Evolutionary conservation across 2,329 filamentous ascomycete genomes (phyloP).

Genomic region (Harringtonia aguacate): DNA sequence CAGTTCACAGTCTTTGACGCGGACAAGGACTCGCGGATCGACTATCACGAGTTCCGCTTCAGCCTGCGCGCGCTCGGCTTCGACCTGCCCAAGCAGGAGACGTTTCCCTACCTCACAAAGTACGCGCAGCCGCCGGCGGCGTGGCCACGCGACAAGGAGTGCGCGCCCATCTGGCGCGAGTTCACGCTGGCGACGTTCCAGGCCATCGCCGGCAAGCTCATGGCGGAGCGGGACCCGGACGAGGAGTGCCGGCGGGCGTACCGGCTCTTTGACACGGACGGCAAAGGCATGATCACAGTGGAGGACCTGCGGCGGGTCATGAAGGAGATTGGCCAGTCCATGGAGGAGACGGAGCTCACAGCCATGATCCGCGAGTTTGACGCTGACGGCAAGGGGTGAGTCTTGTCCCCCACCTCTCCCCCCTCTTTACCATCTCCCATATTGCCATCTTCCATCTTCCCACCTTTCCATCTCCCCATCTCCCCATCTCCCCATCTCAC

Average conservation of each 20-base stretch:
- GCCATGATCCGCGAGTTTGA: slow-evolving; percentile 99
- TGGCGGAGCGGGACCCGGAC: slow-evolving; percentile 71
- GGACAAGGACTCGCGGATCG: slow-evolving; percentile 86
- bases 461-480: too few species aligned
- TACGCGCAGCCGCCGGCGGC: slow-evolving; percentile 63
- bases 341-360: slow-evolving; percentile 84
- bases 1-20: slow-evolving; percentile 94
- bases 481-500: neutral
- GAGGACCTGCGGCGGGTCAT: slow-evolving; percentile 82
- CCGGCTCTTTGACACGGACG: slow-evolving; percentile 82
- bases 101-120: slow-evolving; percentile 69
- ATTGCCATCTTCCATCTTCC: neutral
- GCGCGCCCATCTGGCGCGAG: slow-evolving; percentile 56
- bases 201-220: slow-evolving; percentile 66
- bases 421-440: too few species aligned
- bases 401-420: neutral
- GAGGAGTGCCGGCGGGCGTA: slow-evolving; percentile 91
- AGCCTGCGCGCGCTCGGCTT: slow-evolving; percentile 93
- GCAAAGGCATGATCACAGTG: slow-evolving; percentile 83
- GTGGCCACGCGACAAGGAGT: slow-evolving; percentile 42
- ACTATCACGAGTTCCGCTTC: slow-evolving; percentile 97
- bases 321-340: slow-evolving; percentile 80
- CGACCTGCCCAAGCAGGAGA: slow-evolving; percentile 76
- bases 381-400: slow-evolving; percentile 69
- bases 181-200: slow-evolving; percentile 66